Evolutionary conservation across 495 filamentous ascomycete species (phyloP), one percentile per base, ranked within the genome.

Genomic region (Hypoxylon lienhwacheense): DNA sequence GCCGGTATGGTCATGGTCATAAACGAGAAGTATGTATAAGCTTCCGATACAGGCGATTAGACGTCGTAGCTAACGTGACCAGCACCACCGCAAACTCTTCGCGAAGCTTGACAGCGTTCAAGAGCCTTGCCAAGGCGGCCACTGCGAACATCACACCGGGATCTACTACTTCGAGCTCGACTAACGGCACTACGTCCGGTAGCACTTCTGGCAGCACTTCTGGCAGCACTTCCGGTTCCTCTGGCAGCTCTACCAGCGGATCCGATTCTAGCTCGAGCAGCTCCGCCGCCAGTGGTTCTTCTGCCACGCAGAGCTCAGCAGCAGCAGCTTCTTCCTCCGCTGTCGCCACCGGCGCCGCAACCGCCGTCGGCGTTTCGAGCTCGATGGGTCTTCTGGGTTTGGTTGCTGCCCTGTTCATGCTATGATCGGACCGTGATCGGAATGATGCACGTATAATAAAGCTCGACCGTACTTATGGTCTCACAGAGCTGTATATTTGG

Each of bases 1-100:
- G 68, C 59, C 21, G 85, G 85, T 10, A 89, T 89, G 85, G 75
- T 75, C 21, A 81, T 84, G 70, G 86, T 87, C 5, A 79, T 88
- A 45, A 88, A 89, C 67, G 77, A 79, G 54, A 73, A 79, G 83
- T 86, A 68, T 70, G 82, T 72, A 21, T 7, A 17, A 12, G 4
- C 28, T 32, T 2, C 2, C 19, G 32, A n/a, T 5, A 5, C 12
- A 16, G 1, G 5, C 7, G 48, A 16, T 24, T 3, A 8, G 22
- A 39, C n/a, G 14, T 21, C n/a, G 34, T 14, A 35, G 20, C 50
- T 61, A 55, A 61, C 46, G 32, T n/a, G 8, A 25, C 55, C 47
- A 75, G 72, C 51, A 72, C 73, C 37, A 59, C 74, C 14, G 64
- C 72, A 56, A 79, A 83, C 66, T 12, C 70, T 3, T 58, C 64